Conservation (phyloP, 352 stramenopile genomes). For the Globisporangium splendens region DNA sequence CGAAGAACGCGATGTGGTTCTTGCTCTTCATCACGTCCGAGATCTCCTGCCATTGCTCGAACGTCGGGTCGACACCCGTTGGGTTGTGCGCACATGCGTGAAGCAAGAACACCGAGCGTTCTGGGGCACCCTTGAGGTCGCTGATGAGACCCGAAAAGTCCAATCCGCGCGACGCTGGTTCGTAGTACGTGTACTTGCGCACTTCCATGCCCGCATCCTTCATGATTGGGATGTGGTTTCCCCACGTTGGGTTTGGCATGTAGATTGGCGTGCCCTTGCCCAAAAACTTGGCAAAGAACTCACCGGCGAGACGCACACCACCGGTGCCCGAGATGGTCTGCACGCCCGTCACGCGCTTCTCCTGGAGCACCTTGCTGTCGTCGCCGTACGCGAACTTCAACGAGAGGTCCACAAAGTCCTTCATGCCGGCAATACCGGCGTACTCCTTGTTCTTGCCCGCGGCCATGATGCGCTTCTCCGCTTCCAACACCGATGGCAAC, state of each 20-base stretch:
- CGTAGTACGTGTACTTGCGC: conserved; percentile 83
- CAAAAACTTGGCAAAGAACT: conserved; percentile 93
- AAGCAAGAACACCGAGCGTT: conserved; percentile 95
- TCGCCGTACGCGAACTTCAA: conserved; percentile 97
- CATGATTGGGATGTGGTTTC: conserved; percentile 98
- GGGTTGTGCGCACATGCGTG: conserved; percentile 99
- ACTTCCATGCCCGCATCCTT: conserved; percentile 83
- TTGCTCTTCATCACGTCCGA: conserved; percentile 94
- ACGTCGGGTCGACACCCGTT: conserved; percentile 96
- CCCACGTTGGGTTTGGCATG: conserved; percentile 98
- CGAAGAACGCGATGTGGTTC: conserved; percentile 98
- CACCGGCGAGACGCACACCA: conserved; percentile 93
- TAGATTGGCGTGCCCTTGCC: conserved; percentile 92
- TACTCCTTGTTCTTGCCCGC: conserved; percentile 98
- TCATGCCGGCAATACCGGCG: conserved; percentile 94
- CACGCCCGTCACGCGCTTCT: conserved; percentile 92
- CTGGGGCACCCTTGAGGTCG: conserved; percentile 92
- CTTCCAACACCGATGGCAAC: conserved; percentile 95
- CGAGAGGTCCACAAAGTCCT: conserved; percentile 95
- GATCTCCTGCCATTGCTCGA: conserved; percentile 98
- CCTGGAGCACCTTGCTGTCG: conserved; percentile 87
- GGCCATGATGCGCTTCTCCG: conserved; percentile 93
- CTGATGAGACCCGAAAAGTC: conserved; percentile 94
- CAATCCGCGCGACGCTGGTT: conserved; percentile 80
- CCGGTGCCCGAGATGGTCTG: conserved; percentile 99